Evolutionary conservation across 2,329 filamentous ascomycete species (phyloP).

Genomic region (Microcera coccophila): DNA sequence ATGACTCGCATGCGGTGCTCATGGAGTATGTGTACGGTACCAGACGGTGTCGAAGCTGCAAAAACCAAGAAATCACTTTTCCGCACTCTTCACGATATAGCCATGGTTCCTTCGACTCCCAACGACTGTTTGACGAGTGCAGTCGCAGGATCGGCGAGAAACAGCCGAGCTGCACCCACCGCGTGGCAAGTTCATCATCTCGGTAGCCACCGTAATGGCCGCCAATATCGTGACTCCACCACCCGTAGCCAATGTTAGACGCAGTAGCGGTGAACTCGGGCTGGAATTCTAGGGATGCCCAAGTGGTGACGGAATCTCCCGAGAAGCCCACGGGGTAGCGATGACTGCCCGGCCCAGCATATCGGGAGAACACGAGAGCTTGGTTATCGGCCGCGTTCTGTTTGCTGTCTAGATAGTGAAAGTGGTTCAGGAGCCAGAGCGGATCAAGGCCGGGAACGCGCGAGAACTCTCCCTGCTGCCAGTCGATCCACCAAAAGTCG

Average conservation of each 20-base stretch:
- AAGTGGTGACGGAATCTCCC: slow-evolving; percentile 56
- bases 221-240: slow-evolving; percentile 68
- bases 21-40: slow-evolving; percentile 59
- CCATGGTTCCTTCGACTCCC: slow-evolving; percentile 62
- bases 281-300: slow-evolving; percentile 59
- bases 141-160: slow-evolving; percentile 60
- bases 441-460: slow-evolving; percentile 57
- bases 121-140: slow-evolving; percentile 55
- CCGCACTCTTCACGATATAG: slow-evolving; percentile 45
- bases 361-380: slow-evolving; percentile 57
- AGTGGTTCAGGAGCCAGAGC: slow-evolving; percentile 63
- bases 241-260: slow-evolving; percentile 64
- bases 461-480: slow-evolving; percentile 59
- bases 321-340: slow-evolving; percentile 64
- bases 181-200: slow-evolving; percentile 55
- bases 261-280: slow-evolving; percentile 64
- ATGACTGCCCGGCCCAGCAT: slow-evolving; percentile 59
- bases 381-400: slow-evolving; percentile 26
- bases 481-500: slow-evolving; percentile 67
- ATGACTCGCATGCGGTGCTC: slow-evolving; percentile 44
- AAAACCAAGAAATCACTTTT: slow-evolving; percentile 44
- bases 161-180: slow-evolving; percentile 60
- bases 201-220: slow-evolving; percentile 55
- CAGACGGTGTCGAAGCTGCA: slow-evolving; percentile 54
- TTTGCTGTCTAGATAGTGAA: slow-evolving; percentile 52